Evolutionary conservation across 2,329 filamentous ascomycete genomes (phyloP).

Genomic region (Aspergillus sp.): DNA sequence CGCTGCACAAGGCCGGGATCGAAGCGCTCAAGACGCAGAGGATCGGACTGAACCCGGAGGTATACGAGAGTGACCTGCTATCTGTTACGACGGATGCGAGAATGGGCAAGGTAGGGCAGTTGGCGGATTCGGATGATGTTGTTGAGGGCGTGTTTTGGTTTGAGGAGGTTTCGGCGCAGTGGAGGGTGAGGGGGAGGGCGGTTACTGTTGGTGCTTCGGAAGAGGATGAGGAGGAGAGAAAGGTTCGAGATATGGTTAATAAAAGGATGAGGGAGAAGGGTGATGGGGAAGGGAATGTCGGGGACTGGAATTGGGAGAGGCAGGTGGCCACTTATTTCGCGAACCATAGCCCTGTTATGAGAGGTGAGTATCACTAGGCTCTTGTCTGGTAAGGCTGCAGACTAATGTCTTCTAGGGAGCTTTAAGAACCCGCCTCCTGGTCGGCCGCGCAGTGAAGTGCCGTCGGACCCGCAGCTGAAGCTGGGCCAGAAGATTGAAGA

Average conservation of each 20-base stretch:
- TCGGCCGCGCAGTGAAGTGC: constrained; percentile 54
- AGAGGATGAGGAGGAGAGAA: constrained; percentile 56
- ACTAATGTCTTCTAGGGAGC: constrained; percentile 46
- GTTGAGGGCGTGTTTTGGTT: constrained; percentile 88
- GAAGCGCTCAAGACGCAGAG: constrained; percentile 54
- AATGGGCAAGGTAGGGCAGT: constrained; percentile 78
- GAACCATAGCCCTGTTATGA: constrained; percentile 78
- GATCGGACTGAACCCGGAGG: constrained; percentile 58
- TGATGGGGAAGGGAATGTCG: constrained; percentile 37
- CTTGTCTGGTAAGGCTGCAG: not conserved
- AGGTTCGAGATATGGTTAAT: constrained; percentile 52
- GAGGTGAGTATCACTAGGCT: constrained; percentile 50
- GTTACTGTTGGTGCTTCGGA: constrained; percentile 64
- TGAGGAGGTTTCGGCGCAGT: constrained; percentile 70
- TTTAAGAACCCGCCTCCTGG: constrained; percentile 74
- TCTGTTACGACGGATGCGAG: constrained; percentile 85
- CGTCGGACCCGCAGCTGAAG: constrained; percentile 46
- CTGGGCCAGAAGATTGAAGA: constrained; percentile 67
- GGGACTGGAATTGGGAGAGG: constrained; percentile 71
- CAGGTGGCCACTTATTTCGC: constrained; percentile 89
- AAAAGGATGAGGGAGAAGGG: constrained; percentile 30
- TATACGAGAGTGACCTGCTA: constrained; percentile 74
- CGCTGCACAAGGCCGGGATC: constrained; percentile 71
- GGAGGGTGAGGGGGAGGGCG: constrained; percentile 76
- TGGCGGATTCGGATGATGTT: constrained; percentile 65